Evolutionary conservation across 2,329 filamentous ascomycete genomes (phyloP).

Genomic region (Talaromyces pinophilus): DNA sequence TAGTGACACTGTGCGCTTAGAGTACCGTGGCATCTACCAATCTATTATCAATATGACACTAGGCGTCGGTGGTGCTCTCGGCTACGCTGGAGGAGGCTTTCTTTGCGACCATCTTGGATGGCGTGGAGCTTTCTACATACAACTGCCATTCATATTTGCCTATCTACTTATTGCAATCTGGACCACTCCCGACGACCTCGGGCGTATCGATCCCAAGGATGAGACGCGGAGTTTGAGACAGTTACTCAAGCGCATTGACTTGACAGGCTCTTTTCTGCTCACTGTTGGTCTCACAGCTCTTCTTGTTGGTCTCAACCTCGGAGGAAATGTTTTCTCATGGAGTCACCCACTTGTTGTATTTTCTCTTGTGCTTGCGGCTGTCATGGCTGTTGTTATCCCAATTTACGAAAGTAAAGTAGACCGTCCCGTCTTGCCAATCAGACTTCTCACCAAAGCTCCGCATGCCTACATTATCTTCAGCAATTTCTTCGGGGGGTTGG

Average conservation of each 20-base stretch:
- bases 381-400: conserved; percentile 45
- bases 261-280: conserved; percentile 52
- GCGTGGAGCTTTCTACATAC: conserved; percentile 50
- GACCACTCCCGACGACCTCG: conserved; percentile 49
- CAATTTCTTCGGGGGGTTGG: conserved; percentile 54
- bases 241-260: conserved; percentile 52
- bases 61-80: conserved; percentile 41
- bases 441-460: conserved; percentile 50
- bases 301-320: conserved; percentile 55
- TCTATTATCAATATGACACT: conserved; percentile 45
- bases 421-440: conserved; percentile 53
- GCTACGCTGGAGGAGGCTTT: conserved; percentile 43
- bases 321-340: conserved; percentile 56
- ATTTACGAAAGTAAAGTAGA: conserved; percentile 47
- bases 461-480: conserved; percentile 53
- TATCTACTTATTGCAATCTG: conserved; percentile 47
- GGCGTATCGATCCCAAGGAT: conserved; percentile 46
- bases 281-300: conserved; percentile 50
- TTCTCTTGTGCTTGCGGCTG: conserved; percentile 46
- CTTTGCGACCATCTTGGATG: conserved; percentile 45
- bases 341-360: conserved; percentile 52
- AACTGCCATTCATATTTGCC: conserved; percentile 52
- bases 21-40: conserved; percentile 54
- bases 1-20: conserved; percentile 73
- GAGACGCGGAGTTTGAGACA: conserved; percentile 45